Conservation (phyloP, 225 moss, liverwort and hornwort genomes). For the Marchantia paleacea region DNA sequence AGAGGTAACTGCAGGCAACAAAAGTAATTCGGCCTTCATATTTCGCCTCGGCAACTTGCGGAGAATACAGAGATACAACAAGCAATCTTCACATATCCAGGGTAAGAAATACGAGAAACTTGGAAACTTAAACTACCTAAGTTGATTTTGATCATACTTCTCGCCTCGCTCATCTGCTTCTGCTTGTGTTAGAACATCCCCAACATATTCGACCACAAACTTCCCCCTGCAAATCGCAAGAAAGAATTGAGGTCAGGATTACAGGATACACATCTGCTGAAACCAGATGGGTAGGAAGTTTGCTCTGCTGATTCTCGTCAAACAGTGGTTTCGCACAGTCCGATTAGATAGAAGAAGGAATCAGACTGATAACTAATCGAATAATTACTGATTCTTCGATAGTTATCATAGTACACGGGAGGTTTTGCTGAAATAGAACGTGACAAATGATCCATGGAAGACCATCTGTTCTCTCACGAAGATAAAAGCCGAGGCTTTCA, state of each 20-base stretch:
- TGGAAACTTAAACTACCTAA: constrained; percentile 43
- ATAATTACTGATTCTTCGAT: too few relatives aligned
- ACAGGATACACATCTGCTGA: background rate
- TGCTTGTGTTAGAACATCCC: constrained; percentile 81
- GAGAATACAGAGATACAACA: background rate
- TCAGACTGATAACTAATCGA: too few relatives aligned
- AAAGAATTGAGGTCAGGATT: background rate
- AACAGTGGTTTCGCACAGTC: too few relatives aligned
- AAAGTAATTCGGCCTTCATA: too few relatives aligned
- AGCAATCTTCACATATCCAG: background rate
- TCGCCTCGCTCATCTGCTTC: constrained; percentile 77
- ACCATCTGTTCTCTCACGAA: too few relatives aligned
- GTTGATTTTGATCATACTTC: constrained; percentile 73
- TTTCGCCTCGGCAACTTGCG: too few relatives aligned
- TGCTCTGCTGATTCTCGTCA: background rate
- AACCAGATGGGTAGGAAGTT: background rate
- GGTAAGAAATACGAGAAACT: background rate
- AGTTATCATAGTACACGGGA: too few relatives aligned
- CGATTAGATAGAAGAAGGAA: too few relatives aligned
- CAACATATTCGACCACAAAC: constrained; percentile 94
- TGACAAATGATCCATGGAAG: too few relatives aligned
- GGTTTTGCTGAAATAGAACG: too few relatives aligned
- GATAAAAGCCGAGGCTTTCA: too few relatives aligned
- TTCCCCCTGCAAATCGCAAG: constrained; percentile 55
- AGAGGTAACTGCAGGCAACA: constrained; percentile 59